These are phyloP conservation scores for Ilex paraguariensis DNA, from an alignment of 305 asterid genomes.

Conservation along the genomic window DNA sequence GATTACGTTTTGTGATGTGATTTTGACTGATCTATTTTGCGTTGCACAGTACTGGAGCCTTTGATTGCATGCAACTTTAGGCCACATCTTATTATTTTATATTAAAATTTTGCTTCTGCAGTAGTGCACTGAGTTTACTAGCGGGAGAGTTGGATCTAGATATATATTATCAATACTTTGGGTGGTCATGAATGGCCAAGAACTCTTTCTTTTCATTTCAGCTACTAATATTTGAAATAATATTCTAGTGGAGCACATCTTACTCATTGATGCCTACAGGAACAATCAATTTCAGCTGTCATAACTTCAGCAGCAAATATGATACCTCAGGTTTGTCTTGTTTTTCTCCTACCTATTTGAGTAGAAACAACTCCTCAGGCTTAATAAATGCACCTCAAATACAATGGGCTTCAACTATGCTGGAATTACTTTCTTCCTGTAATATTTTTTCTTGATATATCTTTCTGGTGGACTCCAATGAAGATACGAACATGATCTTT, in stretches of 20 bases:
- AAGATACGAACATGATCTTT: neutral
- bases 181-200: neutral
- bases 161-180: neutral
- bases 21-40: too few relatives aligned
- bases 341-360: conserved; percentile 13
- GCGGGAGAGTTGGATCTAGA: neutral
- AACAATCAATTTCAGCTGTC: conserved; percentile 87
- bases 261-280: conserved; percentile 47
- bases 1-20: neutral
- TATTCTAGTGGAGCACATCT: neutral
- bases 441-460: too few relatives aligned
- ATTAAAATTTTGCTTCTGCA: too few relatives aligned
- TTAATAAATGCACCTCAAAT: too few relatives aligned
- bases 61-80: neutral
- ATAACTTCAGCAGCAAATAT: conserved; percentile 88
- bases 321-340: conserved; percentile 85
- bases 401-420: too few relatives aligned
- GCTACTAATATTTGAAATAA: too few relatives aligned
- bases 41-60: too few relatives aligned
- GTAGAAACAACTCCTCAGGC: neutral
- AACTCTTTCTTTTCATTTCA: too few relatives aligned
- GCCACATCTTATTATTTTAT: neutral
- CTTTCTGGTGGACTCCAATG: too few relatives aligned
- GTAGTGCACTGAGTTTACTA: too few relatives aligned
- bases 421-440: too few relatives aligned